Base-by-base conservation (phyloP, 2,329 filamentous ascomycete genomes). In the Ophiocordyceps camponoti-rufipedis region DNA sequence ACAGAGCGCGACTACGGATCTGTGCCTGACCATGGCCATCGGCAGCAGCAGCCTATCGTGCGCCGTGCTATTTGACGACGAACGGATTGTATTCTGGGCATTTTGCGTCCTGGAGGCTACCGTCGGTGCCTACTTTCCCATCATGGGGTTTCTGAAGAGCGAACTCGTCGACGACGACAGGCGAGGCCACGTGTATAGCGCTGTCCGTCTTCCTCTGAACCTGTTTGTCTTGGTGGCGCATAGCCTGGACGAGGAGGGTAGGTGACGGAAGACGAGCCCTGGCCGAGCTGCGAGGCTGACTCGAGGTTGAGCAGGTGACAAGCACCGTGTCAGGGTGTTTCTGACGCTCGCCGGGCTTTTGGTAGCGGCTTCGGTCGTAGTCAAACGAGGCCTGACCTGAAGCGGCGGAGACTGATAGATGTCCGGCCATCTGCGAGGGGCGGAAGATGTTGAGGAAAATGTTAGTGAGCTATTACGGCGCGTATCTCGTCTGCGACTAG, bases 81-180 rank as follows among this genome's bases (percentile, higher is more conserved):
- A 71, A 52, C 50, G 54, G 4, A 41, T 66, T 4, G 63, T 70
- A 0, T 72, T 79, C 50, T 75, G 69, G 68, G 64, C 64, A 8
- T 75, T 79, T 52, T 75, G 71, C 52, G 49, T 75, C 1, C 70
- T 78, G 45, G 74, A 79, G 54, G 60, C 63, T 11, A 74, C 71
- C 53, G 67, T 77, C 19, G 75, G 74, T 5, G 60, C 71, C 33
- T 79, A 78, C 52, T 77, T 66, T 52, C 75, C 74, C 0, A 68
- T 65, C 47, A 72, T 76, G 55, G 69, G 66, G 1, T 69, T 68
- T 43, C 53, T 77, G 45, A 78, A 77, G 56, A 69, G 70, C 32
- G 60, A 66, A 40, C 54, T 71, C 3, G 62, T 76, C n/a, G 66
- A 72, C 2, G 73, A 79, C 53, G 64, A 64, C 2, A 61, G 67